Evolutionary conservation across 371 early-diverging fungal genomes (phyloP).

Genomic region (Blakeslea trispora): DNA sequence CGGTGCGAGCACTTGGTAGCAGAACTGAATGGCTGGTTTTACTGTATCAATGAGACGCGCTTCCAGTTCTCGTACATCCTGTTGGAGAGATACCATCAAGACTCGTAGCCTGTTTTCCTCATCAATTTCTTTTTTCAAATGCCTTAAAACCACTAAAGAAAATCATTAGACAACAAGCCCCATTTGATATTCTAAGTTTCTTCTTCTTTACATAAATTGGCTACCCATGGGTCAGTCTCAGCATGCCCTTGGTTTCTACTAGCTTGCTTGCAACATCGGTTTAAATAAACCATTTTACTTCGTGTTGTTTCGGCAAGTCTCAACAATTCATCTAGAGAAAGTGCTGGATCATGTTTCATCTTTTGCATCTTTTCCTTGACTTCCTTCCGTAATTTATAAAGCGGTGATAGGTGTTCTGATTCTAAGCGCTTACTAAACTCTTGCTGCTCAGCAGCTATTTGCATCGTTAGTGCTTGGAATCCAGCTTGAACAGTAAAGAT

Average conservation of each 20-base stretch:
- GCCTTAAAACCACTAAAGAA: conserved; percentile 39
- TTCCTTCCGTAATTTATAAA: conserved; percentile 30
- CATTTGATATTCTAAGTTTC: no score
- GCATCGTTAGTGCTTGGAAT: conserved; percentile 28
- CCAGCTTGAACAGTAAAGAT: conserved; percentile 30
- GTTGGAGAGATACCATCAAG: conserved; percentile 41
- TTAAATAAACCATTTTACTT: conserved; percentile 35
- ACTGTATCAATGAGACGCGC: conserved; percentile 20
- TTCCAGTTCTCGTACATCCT: conserved; percentile 34
- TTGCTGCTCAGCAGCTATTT: conserved; percentile 34
- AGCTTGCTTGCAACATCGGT: conserved; percentile 34
- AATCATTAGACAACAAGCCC: not conserved
- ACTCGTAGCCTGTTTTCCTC: conserved; percentile 44
- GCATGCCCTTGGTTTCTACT: conserved; percentile 20
- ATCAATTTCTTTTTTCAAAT: conserved; percentile 44
- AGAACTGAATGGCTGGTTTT: conserved; percentile 28
- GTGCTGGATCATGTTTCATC: conserved; percentile 27
- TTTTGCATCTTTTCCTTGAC: conserved; percentile 38
- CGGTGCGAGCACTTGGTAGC: conserved; percentile 27
- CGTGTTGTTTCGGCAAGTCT: conserved; percentile 39
- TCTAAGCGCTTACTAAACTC: conserved; percentile 29
- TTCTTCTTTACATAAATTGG: conserved; percentile 38
- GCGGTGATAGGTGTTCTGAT: conserved; percentile 24
- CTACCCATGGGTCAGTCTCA: conserved; percentile 47
- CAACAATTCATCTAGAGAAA: conserved; percentile 40